phyloP scores from a whole-genome alignment of 306 rosid genomes.

The Quercus rubra region DNA sequence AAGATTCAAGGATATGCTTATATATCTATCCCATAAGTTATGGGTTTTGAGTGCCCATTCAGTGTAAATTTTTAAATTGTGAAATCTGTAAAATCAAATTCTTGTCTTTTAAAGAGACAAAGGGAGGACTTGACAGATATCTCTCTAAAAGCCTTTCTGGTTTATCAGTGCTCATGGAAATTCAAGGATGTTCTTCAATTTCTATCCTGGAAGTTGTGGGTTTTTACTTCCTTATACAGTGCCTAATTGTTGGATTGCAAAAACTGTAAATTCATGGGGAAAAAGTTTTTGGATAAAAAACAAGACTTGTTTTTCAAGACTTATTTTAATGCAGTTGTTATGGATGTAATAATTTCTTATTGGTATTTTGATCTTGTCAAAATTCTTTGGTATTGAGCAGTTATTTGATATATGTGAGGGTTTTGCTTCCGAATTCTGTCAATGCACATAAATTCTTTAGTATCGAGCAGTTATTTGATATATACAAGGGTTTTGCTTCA shows the following conservation, averaged over 20 bases:
- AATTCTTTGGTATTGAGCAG: background rate
- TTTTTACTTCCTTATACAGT: too few relatives aligned
- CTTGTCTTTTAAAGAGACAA: background rate
- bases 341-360: background rate
- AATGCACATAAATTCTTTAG: constrained; percentile 36
- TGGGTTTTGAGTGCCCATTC: background rate
- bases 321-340: background rate
- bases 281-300: too few relatives aligned
- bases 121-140: too few relatives aligned
- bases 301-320: too few relatives aligned
- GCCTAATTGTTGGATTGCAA: too few relatives aligned
- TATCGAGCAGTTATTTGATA: constrained; percentile 1
- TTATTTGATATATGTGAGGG: constrained; percentile 1
- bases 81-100: background rate
- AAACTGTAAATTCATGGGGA: too few relatives aligned
- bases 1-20: background rate
- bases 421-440: constrained; percentile 79
- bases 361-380: background rate
- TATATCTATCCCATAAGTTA: background rate
- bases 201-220: too few relatives aligned
- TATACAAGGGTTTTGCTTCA: constrained; percentile 38
- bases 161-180: too few relatives aligned
- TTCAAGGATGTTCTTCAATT: too few relatives aligned
- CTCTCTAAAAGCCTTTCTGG: too few relatives aligned
- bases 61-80: background rate